Conservation (phyloP, 345 rosid species). For the Populus pruinosa region DNA sequence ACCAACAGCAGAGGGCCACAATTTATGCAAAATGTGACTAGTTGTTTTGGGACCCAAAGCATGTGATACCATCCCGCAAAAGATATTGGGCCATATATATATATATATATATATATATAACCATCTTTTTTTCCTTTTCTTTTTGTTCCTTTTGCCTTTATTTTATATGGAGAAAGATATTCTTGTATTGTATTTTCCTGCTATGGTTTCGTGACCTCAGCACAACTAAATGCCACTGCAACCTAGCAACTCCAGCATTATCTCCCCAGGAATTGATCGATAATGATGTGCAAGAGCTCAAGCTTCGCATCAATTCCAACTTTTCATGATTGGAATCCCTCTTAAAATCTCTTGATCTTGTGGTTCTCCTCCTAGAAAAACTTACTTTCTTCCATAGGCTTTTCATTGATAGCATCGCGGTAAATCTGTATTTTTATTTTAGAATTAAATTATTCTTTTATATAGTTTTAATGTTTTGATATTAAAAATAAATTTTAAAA, state of each 20-base stretch:
- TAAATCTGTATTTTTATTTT: no score
- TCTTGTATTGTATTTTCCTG: background rate
- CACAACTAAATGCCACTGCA: background rate
- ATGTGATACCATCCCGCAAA: constrained; percentile 14
- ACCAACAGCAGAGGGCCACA: constrained; percentile 10
- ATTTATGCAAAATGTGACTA: background rate
- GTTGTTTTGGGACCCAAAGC: constrained; percentile 28
- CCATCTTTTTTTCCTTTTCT: constrained; percentile 2
- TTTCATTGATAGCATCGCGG: background rate
- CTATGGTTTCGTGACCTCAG: background rate
- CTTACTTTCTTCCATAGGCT: background rate
- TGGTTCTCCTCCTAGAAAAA: constrained; percentile 10
- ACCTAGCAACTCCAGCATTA: background rate
- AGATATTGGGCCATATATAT: background rate
- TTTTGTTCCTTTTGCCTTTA: constrained; percentile 1
- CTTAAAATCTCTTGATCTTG: background rate
- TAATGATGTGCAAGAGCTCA: background rate
- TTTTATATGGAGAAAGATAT: constrained; percentile 1
- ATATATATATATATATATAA: background rate
- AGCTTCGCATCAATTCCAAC: constrained; percentile 5
- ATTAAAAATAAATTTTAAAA: no score
- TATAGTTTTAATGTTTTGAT: no score
- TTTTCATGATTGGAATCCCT: constrained; percentile 6
- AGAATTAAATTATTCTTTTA: no score
- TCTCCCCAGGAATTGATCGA: background rate